A percentile compares a stretch with the other conserved stretches of the same genome.
phyloP scores from a whole-genome alignment of 1,284 basidiomycete species.

The Trametes hirsuta region DNA sequence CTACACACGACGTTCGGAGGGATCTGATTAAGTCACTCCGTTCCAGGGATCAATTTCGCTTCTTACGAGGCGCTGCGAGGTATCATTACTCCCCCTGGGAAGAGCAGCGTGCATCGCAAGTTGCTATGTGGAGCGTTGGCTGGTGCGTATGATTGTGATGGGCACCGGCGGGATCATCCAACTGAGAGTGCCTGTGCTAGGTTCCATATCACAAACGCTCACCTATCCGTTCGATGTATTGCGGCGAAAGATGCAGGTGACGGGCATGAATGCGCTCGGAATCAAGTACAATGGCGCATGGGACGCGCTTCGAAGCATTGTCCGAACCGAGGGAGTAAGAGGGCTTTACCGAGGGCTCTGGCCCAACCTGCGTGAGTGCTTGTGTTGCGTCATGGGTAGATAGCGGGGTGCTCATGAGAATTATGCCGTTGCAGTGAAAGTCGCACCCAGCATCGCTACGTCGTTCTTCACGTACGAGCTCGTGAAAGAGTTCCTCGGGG shows the following conservation, averaged over 20 bases:
- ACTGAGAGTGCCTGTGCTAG: slow-evolving; percentile 36
- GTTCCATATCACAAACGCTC: slow-evolving; percentile 87
- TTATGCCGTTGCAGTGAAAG: slow-evolving; percentile 63
- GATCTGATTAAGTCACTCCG: slow-evolving; percentile 4
- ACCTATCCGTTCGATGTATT: slow-evolving; percentile 97
- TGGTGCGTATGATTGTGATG: slow-evolving; percentile 44
- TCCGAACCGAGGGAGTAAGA: slow-evolving; percentile 72
- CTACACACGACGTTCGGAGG: not conserved
- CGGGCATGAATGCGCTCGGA: slow-evolving; percentile 76
- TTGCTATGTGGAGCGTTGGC: slow-evolving; percentile 78
- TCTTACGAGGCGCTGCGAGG: slow-evolving; percentile 77
- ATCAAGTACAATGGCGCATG: slow-evolving; percentile 79
- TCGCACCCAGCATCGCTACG: slow-evolving; percentile 90
- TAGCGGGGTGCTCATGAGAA: slow-evolving; percentile 14
- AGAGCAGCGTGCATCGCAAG: slow-evolving; percentile 64
- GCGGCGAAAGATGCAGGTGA: slow-evolving; percentile 94
- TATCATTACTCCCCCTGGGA: slow-evolving; percentile 76
- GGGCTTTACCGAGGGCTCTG: slow-evolving; percentile 88
- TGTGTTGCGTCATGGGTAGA: slow-evolving; percentile 13
- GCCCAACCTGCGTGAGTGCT: slow-evolving; percentile 85
- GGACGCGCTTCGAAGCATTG: slow-evolving; percentile 73
- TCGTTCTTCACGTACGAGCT: slow-evolving; percentile 83
- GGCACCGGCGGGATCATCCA: slow-evolving; percentile 1
- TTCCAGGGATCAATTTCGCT: slow-evolving; percentile 80
- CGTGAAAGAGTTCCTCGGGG: slow-evolving; percentile 50